Evolutionary conservation across 352 stramenopile species (phyloP), one percentile per base, ranked within the genome.

Genomic region (Globisporangium carolinianum): DNA sequence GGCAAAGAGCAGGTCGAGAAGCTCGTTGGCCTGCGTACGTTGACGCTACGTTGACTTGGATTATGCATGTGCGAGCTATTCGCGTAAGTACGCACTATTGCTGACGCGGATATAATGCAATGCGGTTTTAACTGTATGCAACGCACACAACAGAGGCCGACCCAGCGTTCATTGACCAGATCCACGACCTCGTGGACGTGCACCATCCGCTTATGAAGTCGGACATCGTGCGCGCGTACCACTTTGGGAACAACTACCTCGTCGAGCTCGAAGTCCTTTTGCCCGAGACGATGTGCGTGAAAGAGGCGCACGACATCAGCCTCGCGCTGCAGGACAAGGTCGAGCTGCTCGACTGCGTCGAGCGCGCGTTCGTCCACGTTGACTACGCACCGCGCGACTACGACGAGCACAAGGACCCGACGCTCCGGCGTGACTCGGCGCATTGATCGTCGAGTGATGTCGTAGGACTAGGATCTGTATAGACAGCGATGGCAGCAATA

Each of bases 361-460:
- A 99, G 77, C 87, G 96, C 47, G 96, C 94, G 51, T 99, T 99
- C 74, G 96, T 99, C 48, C 96, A 99, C 66, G 96, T 99, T 52
- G 96, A 99, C 79, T 99, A 98, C 65, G 72, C 95, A 48, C 75
- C 80, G 50, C 86, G 86, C 47, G 86, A 89, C 71, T 92, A 94
- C 62, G 83, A 95, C 58, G 87, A 96, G 63, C 87, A 96, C 68
- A 95, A 95, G 70, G 83, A 92, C 61, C 78, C 82, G 45, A 94
- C 84, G 6, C 57, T 89, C 47, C 79, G 82, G 11, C 24, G 24
- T 72, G 81, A 43, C 39, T 43, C 39, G 39, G 24, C 24, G 24
- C 24, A 32, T 32, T 32, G 24, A 32, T 3, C 24, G 24, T 3
- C 24, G 24, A 32, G 24, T 32, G 24, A 32, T 1, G 24, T 32